Evolutionary conservation across 2,329 filamentous ascomycete species (phyloP), one percentile per base, ranked within the genome.

Genomic region (Xylaria sp.): DNA sequence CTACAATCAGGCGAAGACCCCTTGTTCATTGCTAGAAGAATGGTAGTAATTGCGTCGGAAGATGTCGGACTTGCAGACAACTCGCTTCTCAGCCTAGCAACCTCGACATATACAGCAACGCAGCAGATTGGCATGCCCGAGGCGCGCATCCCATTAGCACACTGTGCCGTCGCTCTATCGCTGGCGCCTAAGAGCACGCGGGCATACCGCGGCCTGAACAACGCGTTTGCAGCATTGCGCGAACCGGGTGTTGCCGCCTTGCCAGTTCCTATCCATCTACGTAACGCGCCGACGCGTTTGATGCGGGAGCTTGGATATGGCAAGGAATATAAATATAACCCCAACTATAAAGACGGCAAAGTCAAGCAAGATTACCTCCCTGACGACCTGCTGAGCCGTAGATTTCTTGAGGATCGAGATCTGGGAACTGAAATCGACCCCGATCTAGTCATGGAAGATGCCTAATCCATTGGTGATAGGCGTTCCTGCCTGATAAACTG

Each of bases 101-200:
- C 93, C 0, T 90, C 93, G 0, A 88, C 94, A 1, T 97, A 97
- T 79, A 91, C 91, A 1, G 95, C 96, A 0, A 91, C 93, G 1
- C 93, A 98, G 80, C 95, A 96, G 79, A 92, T 99, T 61, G 96
- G 96, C 30, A 92, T 98, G 87, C 96, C 96, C 0, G 96, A 99
- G 81, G 95, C 94, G 19, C 88, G 94, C 8, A 98, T 98, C 75
- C 93, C 95, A 61, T 86, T 99, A 5, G 94, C 93, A 0, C 96
- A 99, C 80, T 92, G 90, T 74, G 87, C 93, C 7, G 92, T 96
- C 0, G 94, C 96, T 0, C 85, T 98, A 57, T 88, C 90, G 3
- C 82, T 93, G 17, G 91, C 94, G 0, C 91, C 90, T 1, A 98
- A 99, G 82, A 95, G 91, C 73, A 98, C 94, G 1, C 85, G 94